Base-by-base conservation (phyloP, 2,329 filamentous ascomycete species). In the Penicillium sp. region DNA sequence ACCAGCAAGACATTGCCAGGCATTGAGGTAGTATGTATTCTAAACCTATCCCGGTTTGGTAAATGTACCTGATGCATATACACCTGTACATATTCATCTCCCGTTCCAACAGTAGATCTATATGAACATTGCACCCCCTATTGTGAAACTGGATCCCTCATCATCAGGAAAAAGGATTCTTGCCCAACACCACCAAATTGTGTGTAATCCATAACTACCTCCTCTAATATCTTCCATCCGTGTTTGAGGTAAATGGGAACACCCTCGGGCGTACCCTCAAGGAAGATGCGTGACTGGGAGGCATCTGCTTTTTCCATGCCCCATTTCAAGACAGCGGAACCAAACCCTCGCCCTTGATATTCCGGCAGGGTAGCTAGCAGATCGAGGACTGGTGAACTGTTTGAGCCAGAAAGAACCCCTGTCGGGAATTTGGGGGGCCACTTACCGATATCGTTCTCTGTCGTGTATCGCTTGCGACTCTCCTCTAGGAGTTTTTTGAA, bases 221-320 rank as follows among this genome's bases (percentile, higher is more conserved):
- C 61, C 2, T 70, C 71, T 15, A 74, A 52, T 7, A 66, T 60
- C 46, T 60, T 57, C 54, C 77, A 81, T 3, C 77, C 77, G 56
- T 73, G 67, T 53, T 69, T 73, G 51, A 69, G 60, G 63, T 81
- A 81, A 17, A 79, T 46, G 0, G 64, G 67, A 50, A 65, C 70
- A 2, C 75, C 77, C 15, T 68, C 69, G 0, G 68, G 70, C 40
- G 77, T 78, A 8, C 76, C 74, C 51, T 80, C 76, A 1, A 81
- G 61, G 59, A 75, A 81, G 9, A 71, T 68, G 39, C 74, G 70
- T 13, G 66, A 54, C 0, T 69, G 65, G 1, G 68, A 70, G 5
- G 61, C 64, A 56, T 79, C 76, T 1, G 75, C 75, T 52, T 63
- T 66, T 24, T 69, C 61, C 6, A 73, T 51, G 0, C 77, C 78